phyloP scores from a whole-genome alignment of 768 basidiomycete species.

The Termitomyces sp. region DNA sequence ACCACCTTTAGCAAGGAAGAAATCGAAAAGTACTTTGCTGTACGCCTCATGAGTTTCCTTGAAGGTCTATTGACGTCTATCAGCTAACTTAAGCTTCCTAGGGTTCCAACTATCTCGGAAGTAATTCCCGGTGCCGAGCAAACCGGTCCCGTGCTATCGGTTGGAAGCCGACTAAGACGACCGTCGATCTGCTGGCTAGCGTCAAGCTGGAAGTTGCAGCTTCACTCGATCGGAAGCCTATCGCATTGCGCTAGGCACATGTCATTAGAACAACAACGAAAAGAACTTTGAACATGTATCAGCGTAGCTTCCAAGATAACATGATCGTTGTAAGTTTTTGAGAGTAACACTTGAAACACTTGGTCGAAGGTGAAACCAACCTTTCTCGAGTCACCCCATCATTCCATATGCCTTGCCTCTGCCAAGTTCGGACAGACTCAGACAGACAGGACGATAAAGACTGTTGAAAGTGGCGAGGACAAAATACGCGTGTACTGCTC shows the following conservation, averaged over 20 bases:
- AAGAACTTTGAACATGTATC: neutral
- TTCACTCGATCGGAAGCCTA: slow-evolving; percentile 1
- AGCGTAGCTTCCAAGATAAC: neutral
- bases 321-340: neutral
- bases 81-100: slow-evolving; percentile 6
- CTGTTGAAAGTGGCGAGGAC: neutral
- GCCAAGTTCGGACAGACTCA: neutral
- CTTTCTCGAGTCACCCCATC: neutral
- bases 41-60: slow-evolving; percentile 9
- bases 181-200: slow-evolving; percentile 34
- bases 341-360: neutral
- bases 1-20: slow-evolving; percentile 44
- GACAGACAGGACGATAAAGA: neutral
- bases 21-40: slow-evolving; percentile 34
- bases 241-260: neutral
- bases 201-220: slow-evolving; percentile 34
- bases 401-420: neutral
- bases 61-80: neutral
- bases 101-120: slow-evolving; percentile 28
- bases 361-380: neutral
- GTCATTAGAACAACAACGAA: neutral
- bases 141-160: slow-evolving; percentile 34
- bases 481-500: neutral
- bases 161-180: slow-evolving; percentile 40
- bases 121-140: slow-evolving; percentile 35